Evolutionary conservation across 176 grass and related monocot species (phyloP).

Genomic region (Puya raimondii): DNA sequence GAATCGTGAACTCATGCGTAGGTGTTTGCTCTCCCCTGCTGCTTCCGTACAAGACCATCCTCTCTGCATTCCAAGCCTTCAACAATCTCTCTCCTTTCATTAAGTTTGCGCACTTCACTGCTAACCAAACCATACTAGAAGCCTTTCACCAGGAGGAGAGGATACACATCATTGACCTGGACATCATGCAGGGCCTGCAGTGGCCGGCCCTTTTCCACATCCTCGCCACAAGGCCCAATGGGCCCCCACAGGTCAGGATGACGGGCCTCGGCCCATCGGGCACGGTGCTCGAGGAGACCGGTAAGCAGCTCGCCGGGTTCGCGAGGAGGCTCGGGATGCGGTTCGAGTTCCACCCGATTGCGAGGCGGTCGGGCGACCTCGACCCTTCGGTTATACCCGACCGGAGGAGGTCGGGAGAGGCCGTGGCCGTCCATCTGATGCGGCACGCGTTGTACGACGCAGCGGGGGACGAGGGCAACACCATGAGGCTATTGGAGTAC

Average conservation of each 20-base stretch:
- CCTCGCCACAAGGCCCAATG: conserved; percentile 22
- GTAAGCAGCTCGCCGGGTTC: conserved; percentile 39
- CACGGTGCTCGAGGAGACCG: conserved; percentile 28
- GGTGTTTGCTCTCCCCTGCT: conserved; percentile 25
- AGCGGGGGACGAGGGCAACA: conserved; percentile 25
- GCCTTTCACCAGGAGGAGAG: conserved; percentile 27
- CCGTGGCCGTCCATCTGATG: conserved; percentile 48
- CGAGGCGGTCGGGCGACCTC: conserved; percentile 28
- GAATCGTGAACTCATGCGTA: conserved; percentile 43
- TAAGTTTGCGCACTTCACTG: conserved; percentile 30
- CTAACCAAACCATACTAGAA: conserved; percentile 40
- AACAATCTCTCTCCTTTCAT: conserved; percentile 37
- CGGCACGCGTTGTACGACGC: conserved; percentile 50
- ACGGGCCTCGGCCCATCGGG: conserved; percentile 38
- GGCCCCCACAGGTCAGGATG: conserved; percentile 30
- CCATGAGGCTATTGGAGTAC: conserved; percentile 34
- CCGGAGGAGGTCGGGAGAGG: conserved; percentile 25
- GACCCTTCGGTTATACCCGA: conserved; percentile 13
- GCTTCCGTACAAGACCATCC: conserved; percentile 19
- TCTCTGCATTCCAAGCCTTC: conserved; percentile 42
- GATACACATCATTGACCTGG: conserved; percentile 44
- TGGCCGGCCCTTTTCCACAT: conserved; percentile 49
- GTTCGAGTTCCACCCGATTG: conserved; percentile 50
- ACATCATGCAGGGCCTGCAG: conserved; percentile 46
- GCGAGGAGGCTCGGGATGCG: conserved; percentile 37